Percentiles rank a stretch among this genome's conserved stretches.
Evolutionary conservation across 1,284 basidiomycete genomes (phyloP).

Genomic region (Moniliophthora roreri): DNA sequence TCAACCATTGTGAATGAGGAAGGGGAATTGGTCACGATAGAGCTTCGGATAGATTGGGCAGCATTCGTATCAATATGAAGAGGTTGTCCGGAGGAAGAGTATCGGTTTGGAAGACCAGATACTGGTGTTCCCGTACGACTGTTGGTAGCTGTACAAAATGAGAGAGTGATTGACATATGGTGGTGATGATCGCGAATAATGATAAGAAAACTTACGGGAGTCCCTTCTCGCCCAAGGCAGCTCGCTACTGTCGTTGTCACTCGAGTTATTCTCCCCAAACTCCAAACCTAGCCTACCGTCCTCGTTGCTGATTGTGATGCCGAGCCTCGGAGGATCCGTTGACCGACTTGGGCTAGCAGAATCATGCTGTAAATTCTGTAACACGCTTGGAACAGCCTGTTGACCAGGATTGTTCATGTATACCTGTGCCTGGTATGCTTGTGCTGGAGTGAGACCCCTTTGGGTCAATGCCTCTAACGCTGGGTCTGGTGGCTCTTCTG

Average conservation of each 20-base stretch:
- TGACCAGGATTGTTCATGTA: constrained; percentile 44
- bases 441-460: constrained; percentile 68
- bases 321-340: constrained; percentile 40
- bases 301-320: constrained; percentile 53
- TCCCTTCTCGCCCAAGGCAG: constrained; percentile 58
- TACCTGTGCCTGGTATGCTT: constrained; percentile 77
- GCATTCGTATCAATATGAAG: constrained; percentile 36
- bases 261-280: constrained; percentile 41
- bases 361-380: constrained; percentile 24
- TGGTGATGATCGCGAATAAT: not conserved
- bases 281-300: constrained; percentile 56
- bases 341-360: constrained; percentile 17
- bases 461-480: constrained; percentile 45
- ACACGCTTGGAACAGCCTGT: constrained; percentile 23
- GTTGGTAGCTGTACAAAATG: constrained; percentile 15
- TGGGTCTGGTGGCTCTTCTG: constrained; percentile 57
- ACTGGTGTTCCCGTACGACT: constrained; percentile 10
- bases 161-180: constrained; percentile 23
- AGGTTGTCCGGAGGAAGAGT: constrained; percentile 22
- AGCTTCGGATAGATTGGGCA: constrained; percentile 35
- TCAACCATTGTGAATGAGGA: constrained; percentile 53
- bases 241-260: constrained; percentile 56
- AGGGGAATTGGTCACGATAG: constrained; percentile 49
- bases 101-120: constrained; percentile 14
- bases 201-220: constrained; percentile 25